Conservation (phyloP, 2,329 filamentous ascomycete species). For the Microthyrium microscopicum region DNA sequence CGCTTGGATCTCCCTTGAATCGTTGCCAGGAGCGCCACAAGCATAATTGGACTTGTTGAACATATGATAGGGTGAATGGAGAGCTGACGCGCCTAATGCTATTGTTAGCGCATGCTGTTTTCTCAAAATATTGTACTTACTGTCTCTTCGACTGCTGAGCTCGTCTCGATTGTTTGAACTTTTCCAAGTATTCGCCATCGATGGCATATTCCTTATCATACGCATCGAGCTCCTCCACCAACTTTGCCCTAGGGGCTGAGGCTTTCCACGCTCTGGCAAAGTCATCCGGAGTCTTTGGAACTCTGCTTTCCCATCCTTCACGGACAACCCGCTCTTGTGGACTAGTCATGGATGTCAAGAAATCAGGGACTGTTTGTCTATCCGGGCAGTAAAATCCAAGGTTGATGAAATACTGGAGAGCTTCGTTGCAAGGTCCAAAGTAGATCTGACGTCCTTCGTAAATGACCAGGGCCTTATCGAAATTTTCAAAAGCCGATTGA, state of each 20-base stretch:
- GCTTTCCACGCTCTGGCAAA: constrained; percentile 37
- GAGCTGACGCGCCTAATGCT: constrained; percentile 42
- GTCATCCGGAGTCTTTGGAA: constrained; percentile 32
- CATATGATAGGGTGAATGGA: constrained; percentile 66
- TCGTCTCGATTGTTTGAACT: constrained; percentile 29
- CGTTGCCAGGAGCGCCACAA: constrained; percentile 66
- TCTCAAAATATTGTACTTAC: background rate
- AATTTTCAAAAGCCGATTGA: constrained; percentile 50
- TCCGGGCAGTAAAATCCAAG: constrained; percentile 56
- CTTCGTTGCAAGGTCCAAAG: constrained; percentile 44
- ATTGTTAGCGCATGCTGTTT: background rate
- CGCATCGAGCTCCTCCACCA: constrained; percentile 27
- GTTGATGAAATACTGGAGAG: constrained; percentile 48
- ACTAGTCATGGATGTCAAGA: constrained; percentile 56
- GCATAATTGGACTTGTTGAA: constrained; percentile 62
- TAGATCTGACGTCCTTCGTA: constrained; percentile 53
- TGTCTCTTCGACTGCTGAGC: constrained; percentile 29
- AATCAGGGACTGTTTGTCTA: constrained; percentile 58
- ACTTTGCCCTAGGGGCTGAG: constrained; percentile 30
- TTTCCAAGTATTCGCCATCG: constrained; percentile 26
- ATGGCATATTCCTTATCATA: constrained; percentile 30
- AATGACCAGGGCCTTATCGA: constrained; percentile 49
- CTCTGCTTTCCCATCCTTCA: constrained; percentile 26
- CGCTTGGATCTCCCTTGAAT: constrained; percentile 56
- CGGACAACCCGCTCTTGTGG: constrained; percentile 29